Conservation (phyloP, 164 flowering plant genomes). For the Malania oleifera region DNA sequence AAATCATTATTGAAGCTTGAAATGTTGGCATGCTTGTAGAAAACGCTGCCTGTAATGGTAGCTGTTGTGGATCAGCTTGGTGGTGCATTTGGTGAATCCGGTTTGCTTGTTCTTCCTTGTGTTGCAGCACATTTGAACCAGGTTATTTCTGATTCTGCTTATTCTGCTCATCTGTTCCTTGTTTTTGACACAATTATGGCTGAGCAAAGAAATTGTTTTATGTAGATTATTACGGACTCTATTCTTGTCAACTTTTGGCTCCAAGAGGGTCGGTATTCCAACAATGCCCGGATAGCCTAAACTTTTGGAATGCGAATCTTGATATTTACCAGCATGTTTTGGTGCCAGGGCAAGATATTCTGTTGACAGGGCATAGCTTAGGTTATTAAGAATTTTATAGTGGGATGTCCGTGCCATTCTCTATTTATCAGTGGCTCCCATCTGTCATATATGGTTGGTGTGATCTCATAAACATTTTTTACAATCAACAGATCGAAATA, state of each 20-base stretch:
- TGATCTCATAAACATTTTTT: too few relatives aligned
- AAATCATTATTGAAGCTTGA: neutral
- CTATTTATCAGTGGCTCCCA: too few relatives aligned
- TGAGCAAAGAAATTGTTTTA: neutral
- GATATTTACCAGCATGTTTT: too few relatives aligned
- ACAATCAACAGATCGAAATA: too few relatives aligned
- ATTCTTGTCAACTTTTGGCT: slow-evolving; percentile 61
- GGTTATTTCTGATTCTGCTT: slow-evolving; percentile 30
- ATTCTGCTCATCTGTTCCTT: neutral
- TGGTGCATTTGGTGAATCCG: slow-evolving; percentile 83
- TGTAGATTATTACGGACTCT: slow-evolving; percentile 73
- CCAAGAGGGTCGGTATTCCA: slow-evolving; percentile 28
- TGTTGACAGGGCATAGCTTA: too few relatives aligned
- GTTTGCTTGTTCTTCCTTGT: slow-evolving; percentile 88
- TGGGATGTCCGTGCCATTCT: too few relatives aligned
- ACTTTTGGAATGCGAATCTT: neutral
- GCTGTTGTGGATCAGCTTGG: slow-evolving; percentile 91
- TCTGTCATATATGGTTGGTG: too few relatives aligned
- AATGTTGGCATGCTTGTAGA: slow-evolving; percentile 34
- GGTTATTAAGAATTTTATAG: too few relatives aligned
- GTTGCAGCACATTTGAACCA: slow-evolving; percentile 90
- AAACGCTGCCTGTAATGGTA: slow-evolving; percentile 90
- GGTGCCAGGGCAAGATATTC: too few relatives aligned
- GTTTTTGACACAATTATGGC: neutral
- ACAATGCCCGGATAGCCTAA: slow-evolving; percentile 26